Percentiles rank a stretch among this genome's conserved stretches.
These are phyloP conservation scores for Sclerotinia minor DNA, from an alignment of 2,329 filamentous ascomycete species.

Conservation along the genomic window DNA sequence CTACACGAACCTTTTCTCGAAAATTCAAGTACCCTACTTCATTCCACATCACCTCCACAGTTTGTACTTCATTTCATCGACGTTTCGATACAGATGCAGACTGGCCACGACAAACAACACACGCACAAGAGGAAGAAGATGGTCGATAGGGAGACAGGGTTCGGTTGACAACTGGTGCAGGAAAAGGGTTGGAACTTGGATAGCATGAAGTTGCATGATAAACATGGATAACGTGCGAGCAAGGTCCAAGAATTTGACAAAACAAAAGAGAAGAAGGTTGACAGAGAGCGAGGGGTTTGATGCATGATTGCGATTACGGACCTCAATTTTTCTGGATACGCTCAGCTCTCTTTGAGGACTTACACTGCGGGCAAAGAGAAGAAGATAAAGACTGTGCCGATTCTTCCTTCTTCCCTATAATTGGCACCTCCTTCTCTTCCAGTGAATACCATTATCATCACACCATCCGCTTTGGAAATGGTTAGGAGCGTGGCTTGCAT, in stretches of 20 bases:
- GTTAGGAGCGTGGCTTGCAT: conserved; percentile 19
- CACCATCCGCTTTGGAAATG: not conserved
- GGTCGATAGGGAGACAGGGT: not conserved
- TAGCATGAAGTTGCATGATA: conserved; percentile 2
- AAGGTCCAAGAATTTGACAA: not conserved
- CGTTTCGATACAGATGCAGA: not conserved
- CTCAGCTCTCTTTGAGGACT: not conserved
- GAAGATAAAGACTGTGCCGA: conserved; percentile 1
- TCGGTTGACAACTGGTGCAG: not conserved
- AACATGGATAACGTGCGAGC: not conserved
- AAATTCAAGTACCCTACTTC: not conserved
- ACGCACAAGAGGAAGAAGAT: not conserved
- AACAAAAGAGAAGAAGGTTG: not conserved
- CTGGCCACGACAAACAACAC: not conserved
- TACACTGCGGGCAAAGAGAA: not conserved
- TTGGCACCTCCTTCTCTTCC: not conserved
- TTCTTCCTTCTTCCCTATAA: conserved; percentile 10
- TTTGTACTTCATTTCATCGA: not conserved
- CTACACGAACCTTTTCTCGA: not conserved
- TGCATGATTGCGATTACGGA: conserved; percentile 24
- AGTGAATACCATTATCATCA: not conserved
- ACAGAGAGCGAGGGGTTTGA: not conserved
- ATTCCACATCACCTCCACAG: not conserved
- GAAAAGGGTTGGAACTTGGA: not conserved
- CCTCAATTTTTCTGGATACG: not conserved